Percentiles rank a stretch among this genome's conserved stretches.
phyloP scores from a whole-genome alignment of 2,329 filamentous ascomycete genomes.

The Stemphylium vesicarium region DNA sequence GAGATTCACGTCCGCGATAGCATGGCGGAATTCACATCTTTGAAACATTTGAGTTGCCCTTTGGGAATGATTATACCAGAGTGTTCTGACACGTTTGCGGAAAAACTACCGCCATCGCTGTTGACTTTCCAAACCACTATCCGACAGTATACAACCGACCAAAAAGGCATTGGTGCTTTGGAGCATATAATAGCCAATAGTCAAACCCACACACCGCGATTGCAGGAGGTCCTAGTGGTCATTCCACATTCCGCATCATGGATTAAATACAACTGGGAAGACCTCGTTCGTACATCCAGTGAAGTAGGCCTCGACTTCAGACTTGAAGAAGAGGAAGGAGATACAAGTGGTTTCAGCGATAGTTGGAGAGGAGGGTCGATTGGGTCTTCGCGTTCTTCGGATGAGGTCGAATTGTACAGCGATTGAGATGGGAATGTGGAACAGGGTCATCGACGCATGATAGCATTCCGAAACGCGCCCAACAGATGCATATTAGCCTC shows the following conservation, averaged over 20 bases:
- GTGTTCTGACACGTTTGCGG: constrained; percentile 10
- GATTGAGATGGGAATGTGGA: no score
- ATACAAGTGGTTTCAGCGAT: not conserved
- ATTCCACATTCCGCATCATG: not conserved
- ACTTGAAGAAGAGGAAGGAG: constrained; percentile 7
- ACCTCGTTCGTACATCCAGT: constrained; percentile 12
- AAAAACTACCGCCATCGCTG: constrained; percentile 23
- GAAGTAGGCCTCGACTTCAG: constrained; percentile 12
- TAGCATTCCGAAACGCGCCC: no score
- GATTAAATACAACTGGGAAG: constrained; percentile 19
- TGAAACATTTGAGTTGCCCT: constrained; percentile 22
- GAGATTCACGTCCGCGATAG: constrained; percentile 7
- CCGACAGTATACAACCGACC: constrained; percentile 8
- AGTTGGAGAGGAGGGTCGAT: constrained; percentile 12
- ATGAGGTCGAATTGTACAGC: constrained; percentile 12
- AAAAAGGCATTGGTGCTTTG: constrained; percentile 16
- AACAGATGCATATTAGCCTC: no score
- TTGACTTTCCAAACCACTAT: constrained; percentile 12
- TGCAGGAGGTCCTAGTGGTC: constrained; percentile 16
- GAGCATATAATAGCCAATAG: constrained; percentile 19
- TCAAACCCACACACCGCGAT: constrained; percentile 6
- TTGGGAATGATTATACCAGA: constrained; percentile 12
- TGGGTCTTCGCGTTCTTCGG: constrained; percentile 17
- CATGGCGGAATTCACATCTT: constrained; percentile 15
- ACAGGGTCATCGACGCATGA: no score